Conservation (phyloP, 202 grass and related monocot genomes). For the Tripidium arundinaceum region DNA sequence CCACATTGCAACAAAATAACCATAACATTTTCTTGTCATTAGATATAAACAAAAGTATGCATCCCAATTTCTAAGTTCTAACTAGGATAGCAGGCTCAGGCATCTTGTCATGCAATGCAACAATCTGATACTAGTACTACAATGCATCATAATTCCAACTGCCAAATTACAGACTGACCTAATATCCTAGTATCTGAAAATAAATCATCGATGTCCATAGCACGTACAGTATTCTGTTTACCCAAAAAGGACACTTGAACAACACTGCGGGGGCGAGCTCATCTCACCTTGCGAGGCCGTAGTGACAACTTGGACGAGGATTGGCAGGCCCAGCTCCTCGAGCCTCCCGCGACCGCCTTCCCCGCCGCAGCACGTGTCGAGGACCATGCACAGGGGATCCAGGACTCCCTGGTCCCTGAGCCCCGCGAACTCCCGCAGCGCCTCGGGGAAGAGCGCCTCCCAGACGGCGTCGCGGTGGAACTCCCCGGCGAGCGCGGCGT, state of each 20-base stretch:
- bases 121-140: neutral
- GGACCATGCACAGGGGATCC: slow-evolving; percentile 83
- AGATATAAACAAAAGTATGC: neutral
- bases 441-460: slow-evolving; percentile 52
- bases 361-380: slow-evolving; percentile 77
- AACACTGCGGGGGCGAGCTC: neutral
- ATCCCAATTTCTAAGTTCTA: neutral
- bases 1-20: neutral
- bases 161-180: neutral
- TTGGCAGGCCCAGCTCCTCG: slow-evolving; percentile 33
- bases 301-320: slow-evolving; percentile 48
- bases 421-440: slow-evolving; percentile 42
- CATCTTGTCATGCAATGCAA: neutral
- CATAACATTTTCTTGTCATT: neutral
- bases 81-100: neutral
- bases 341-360: slow-evolving; percentile 50
- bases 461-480: slow-evolving; percentile 59
- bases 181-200: neutral
- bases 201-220: neutral
- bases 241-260: neutral
- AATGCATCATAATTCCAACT: neutral
- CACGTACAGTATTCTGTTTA: neutral
- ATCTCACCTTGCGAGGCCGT: slow-evolving; percentile 52
- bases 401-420: slow-evolving; percentile 51
- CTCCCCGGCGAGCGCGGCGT: slow-evolving; percentile 62